phyloP scores from a whole-genome alignment of 768 basidiomycete species.

The Boletus rufocinnamomeus region DNA sequence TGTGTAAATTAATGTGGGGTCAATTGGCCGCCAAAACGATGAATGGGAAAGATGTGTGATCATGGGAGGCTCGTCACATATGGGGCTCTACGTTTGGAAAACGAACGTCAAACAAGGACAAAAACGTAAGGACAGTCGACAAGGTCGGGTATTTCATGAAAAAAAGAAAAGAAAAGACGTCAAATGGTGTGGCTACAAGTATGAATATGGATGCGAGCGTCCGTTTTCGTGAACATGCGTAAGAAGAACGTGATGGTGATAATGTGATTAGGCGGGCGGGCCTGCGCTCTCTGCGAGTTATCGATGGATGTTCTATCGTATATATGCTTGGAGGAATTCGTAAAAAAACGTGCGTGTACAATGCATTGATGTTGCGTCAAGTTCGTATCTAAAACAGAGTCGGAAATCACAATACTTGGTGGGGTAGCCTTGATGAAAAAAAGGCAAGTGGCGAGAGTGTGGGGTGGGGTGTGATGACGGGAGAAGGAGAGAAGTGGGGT shows the following conservation, averaged over 20 bases:
- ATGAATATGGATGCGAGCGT: conserved; percentile 5
- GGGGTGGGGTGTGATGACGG: conserved; percentile 5
- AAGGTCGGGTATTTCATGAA: conserved; percentile 20
- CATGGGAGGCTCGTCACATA: too few relatives aligned
- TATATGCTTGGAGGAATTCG: conserved; percentile 23
- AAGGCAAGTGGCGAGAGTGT: conserved; percentile 6
- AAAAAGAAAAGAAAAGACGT: neutral
- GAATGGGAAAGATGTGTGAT: too few relatives aligned
- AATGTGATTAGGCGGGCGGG: neutral
- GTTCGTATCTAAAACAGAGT: conserved; percentile 24
- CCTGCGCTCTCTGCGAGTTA: conserved; percentile 13
- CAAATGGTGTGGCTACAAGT: conserved; percentile 16
- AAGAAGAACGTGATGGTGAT: conserved; percentile 13
- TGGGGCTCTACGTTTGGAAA: conserved; percentile 3
- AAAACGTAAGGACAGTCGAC: conserved; percentile 19
- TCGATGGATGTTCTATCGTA: conserved; percentile 27
- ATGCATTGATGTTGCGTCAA: conserved; percentile 31
- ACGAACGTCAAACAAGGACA: neutral
- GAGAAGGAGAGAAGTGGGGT: conserved; percentile 10
- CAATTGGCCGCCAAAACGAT: too few relatives aligned
- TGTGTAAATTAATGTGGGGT: too few relatives aligned
- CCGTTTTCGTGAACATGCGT: conserved; percentile 21
- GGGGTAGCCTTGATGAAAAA: conserved; percentile 1
- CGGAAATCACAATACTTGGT: conserved; percentile 1
- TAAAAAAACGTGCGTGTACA: conserved; percentile 26